Conservation (phyloP, 2,329 filamentous ascomycete species). For the Nigrospora oryzae region DNA sequence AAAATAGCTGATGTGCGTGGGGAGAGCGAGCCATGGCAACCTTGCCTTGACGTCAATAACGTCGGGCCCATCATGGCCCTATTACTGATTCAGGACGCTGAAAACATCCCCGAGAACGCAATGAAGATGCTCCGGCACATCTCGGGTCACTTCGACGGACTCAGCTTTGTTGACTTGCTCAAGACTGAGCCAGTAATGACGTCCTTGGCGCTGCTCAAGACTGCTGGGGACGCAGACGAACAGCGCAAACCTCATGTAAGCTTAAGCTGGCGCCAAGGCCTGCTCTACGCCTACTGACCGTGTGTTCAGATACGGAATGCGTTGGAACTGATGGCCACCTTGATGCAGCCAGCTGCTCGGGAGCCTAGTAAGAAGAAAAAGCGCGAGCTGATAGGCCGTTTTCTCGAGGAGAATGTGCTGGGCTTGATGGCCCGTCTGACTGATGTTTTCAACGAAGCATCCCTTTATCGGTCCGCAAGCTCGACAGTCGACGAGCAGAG, state of each 20-base stretch:
- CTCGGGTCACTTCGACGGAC: slow-evolving; percentile 60
- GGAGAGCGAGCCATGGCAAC: slow-evolving; percentile 51
- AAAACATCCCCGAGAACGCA: slow-evolving; percentile 53
- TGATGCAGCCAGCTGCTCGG: slow-evolving; percentile 29
- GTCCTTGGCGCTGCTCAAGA: slow-evolving; percentile 74
- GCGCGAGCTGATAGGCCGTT: slow-evolving; percentile 56
- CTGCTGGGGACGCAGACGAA: slow-evolving; percentile 60
- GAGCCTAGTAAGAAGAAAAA: slow-evolving; percentile 35
- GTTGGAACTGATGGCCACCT: slow-evolving; percentile 34
- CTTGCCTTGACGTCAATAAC: slow-evolving; percentile 48
- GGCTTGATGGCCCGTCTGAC: slow-evolving; percentile 81
- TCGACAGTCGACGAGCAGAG: slow-evolving; percentile 60
- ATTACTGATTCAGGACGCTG: slow-evolving; percentile 47
- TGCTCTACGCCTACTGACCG: slow-evolving; percentile 15
- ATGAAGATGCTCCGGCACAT: slow-evolving; percentile 61
- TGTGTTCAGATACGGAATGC: slow-evolving; percentile 34
- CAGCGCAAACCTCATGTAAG: slow-evolving; percentile 49
- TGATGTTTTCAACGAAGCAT: slow-evolving; percentile 64
- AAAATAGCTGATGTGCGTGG: slow-evolving; percentile 73
- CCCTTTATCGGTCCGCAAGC: slow-evolving; percentile 28
- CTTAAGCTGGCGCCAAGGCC: slow-evolving; percentile 1
- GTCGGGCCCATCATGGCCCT: slow-evolving; percentile 50
- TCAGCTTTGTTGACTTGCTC: slow-evolving; percentile 60
- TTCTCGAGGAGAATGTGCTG: slow-evolving; percentile 76
- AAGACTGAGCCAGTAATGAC: slow-evolving; percentile 67